These are phyloP conservation scores for Podaxis mareebaensis DNA, from an alignment of 768 basidiomycete species.

Conservation along the genomic window DNA sequence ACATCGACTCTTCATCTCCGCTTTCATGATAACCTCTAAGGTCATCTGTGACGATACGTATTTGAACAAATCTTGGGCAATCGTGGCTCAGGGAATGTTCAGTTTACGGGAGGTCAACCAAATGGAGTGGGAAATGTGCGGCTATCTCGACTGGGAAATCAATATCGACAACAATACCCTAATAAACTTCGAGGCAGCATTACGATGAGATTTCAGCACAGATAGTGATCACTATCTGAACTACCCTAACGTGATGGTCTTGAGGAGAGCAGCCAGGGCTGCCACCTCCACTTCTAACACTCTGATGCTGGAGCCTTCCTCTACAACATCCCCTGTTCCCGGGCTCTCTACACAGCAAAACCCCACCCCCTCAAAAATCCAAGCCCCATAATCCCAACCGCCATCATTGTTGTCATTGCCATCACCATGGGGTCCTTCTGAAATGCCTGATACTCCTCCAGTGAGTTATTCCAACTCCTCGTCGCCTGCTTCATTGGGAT, in stretches of 20 bases:
- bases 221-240: conserved; percentile 59
- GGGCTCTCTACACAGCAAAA: conserved; percentile 41
- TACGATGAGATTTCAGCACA: conserved; percentile 55
- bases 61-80: conserved; percentile 90
- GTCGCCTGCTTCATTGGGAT: conserved; percentile 62
- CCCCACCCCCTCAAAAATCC: conserved; percentile 31
- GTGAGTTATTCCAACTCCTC: conserved; percentile 52
- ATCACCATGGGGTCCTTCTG: conserved; percentile 22
- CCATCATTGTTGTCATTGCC: conserved; percentile 28
- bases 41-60: conserved; percentile 94
- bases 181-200: conserved; percentile 57
- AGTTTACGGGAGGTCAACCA: conserved; percentile 88
- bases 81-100: conserved; percentile 89
- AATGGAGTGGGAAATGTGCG: conserved; percentile 94
- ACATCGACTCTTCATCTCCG: conserved; percentile 87
- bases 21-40: conserved; percentile 90
- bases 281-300: conserved; percentile 40
- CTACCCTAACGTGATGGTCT: conserved; percentile 61
- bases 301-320: conserved; percentile 42
- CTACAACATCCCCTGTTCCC: conserved; percentile 49
- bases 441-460: conserved; percentile 55
- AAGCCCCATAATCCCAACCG: conserved; percentile 22
- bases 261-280: conserved; percentile 56
- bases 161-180: conserved; percentile 69
- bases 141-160: conserved; percentile 91